A percentile compares a stretch with the other conserved stretches of the same genome.
These are phyloP conservation scores for Ormosia semicastrata DNA, from an alignment of 306 rosid species.

Conservation along the genomic window DNA sequence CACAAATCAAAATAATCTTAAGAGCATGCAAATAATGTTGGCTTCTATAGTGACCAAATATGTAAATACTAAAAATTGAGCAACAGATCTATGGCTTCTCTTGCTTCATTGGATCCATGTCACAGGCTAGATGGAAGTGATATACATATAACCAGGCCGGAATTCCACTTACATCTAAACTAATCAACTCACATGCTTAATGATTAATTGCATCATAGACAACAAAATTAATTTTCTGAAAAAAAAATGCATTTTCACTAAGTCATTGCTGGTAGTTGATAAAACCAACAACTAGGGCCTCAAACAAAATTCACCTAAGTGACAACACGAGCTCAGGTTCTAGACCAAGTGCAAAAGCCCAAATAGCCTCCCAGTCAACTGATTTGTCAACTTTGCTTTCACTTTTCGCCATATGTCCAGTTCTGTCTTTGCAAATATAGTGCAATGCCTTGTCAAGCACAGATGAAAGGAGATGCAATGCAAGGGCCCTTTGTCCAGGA, in stretches of 20 bases:
- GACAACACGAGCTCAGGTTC: slow-evolving; percentile 90
- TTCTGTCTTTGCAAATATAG: too few species aligned
- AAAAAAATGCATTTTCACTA: not conserved
- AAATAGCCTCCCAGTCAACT: too few species aligned
- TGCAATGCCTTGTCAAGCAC: too few species aligned
- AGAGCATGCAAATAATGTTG: too few species aligned
- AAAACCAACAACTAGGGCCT: slow-evolving; percentile 26
- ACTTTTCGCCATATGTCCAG: too few species aligned
- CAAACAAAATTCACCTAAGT: slow-evolving; percentile 85
- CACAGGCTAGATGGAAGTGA: not conserved
- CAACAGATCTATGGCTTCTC: not conserved
- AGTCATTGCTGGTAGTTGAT: not conserved
- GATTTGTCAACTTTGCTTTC: too few species aligned
- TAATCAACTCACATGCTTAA: not conserved
- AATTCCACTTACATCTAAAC: not conserved
- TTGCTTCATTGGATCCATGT: not conserved
- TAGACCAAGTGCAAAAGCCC: slow-evolving; percentile 92
- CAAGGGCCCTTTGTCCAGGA: slow-evolving; percentile 89
- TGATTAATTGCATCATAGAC: not conserved
- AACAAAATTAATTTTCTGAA: slow-evolving; percentile 3
- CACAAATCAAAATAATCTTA: not conserved
- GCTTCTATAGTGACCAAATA: not conserved
- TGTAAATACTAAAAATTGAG: not conserved
- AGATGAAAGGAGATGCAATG: slow-evolving; percentile 66
- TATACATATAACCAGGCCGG: not conserved